Evolutionary conservation across 257 asterid genomes (phyloP).

Genomic region (Salvia rosmarinus): DNA sequence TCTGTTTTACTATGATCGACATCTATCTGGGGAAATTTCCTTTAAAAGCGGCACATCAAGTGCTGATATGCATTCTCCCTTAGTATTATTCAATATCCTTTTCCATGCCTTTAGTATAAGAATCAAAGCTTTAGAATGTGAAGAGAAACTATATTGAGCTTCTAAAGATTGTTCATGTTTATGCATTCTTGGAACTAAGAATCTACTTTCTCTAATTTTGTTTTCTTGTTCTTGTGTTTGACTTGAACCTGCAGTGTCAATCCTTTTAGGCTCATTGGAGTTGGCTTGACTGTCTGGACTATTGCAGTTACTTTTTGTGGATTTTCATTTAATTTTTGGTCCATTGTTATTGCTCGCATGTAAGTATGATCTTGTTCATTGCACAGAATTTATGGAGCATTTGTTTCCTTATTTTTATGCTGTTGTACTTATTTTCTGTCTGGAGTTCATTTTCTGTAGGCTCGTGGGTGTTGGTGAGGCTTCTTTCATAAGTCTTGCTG

Average conservation of each 20-base stretch:
- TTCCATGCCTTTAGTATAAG: neutral
- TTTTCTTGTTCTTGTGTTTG: conserved; percentile 31
- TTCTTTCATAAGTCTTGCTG: conserved; percentile 94
- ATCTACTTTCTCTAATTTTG: conserved; percentile 5
- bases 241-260: conserved; percentile 68
- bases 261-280: conserved; percentile 95
- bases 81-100: neutral
- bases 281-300: conserved; percentile 94
- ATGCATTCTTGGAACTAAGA: conserved; percentile 16
- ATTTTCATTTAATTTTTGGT: conserved; percentile 80
- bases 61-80: neutral
- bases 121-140: conserved; percentile 3
- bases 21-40: conserved; percentile 2
- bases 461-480: conserved; percentile 99
- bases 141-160: neutral
- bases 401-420: conserved; percentile 6
- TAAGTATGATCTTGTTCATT: conserved; percentile 46
- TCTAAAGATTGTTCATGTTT: neutral
- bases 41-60: neutral
- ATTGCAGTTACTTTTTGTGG: conserved; percentile 88
- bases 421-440: conserved; percentile 8
- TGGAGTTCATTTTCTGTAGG: conserved; percentile 51
- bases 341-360: conserved; percentile 80
- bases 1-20: neutral
- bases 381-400: conserved; percentile 18